A percentile compares a stretch with the other conserved stretches of the same genome.
These are phyloP conservation scores for Xylariaceae sp. DNA, from an alignment of 2,329 filamentous ascomycete species.

Conservation along the genomic window DNA sequence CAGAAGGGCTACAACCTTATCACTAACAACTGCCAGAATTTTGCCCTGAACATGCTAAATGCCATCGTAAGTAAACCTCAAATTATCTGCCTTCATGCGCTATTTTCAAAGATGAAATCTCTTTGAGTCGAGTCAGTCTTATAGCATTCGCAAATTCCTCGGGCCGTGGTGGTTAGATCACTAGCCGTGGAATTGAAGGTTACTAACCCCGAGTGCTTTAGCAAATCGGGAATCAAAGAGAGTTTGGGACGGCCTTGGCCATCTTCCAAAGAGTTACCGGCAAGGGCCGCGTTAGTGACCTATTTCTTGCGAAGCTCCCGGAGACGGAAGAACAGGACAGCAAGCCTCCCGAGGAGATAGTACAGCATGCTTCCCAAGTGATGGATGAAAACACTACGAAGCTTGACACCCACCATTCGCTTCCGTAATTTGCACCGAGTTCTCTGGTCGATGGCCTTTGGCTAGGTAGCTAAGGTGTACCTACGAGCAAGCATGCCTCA, in stretches of 20 bases:
- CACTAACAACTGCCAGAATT: constrained; percentile 21
- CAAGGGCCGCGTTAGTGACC: constrained; percentile 14
- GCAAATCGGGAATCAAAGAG: constrained; percentile 17
- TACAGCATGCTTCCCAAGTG: constrained; percentile 15
- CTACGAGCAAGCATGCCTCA: too few species aligned
- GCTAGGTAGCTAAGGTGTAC: neutral
- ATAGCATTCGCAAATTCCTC: neutral
- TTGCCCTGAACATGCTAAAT: constrained; percentile 19
- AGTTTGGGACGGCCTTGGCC: constrained; percentile 17
- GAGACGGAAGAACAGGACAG: constrained; percentile 16
- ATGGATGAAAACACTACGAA: constrained; percentile 22
- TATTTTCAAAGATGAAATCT: neutral
- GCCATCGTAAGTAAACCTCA: constrained; percentile 7
- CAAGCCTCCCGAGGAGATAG: constrained; percentile 10
- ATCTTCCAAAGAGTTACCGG: constrained; percentile 19
- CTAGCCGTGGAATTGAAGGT: neutral
- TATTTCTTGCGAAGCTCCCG: constrained; percentile 15
- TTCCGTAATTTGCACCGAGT: neutral
- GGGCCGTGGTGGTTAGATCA: neutral
- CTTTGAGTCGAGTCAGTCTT: neutral
- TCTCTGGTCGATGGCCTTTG: neutral
- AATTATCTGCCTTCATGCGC: neutral
- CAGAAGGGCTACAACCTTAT: constrained; percentile 21
- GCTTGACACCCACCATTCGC: constrained; percentile 14
- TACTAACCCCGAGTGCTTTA: neutral